A percentile compares a stretch with the other conserved stretches of the same genome.
These are phyloP conservation scores for Parasarocladium wereldwijsianum DNA, from an alignment of 2,329 filamentous ascomycete species.

Conservation along the genomic window DNA sequence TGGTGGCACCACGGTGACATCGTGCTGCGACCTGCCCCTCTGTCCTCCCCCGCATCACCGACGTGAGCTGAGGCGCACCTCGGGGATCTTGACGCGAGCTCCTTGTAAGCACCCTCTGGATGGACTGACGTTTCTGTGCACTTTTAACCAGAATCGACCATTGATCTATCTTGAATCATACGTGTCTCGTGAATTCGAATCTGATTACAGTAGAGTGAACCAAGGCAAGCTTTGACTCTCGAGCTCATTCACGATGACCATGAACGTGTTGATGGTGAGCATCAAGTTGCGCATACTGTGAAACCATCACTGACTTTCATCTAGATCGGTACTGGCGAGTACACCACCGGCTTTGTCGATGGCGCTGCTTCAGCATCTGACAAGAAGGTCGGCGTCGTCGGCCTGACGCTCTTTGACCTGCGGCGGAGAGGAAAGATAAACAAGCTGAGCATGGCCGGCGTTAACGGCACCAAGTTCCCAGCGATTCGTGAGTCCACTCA, in stretches of 20 bases:
- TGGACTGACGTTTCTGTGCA: too few species aligned
- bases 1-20: too few species aligned
- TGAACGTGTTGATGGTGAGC: conserved; percentile 55
- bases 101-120: too few species aligned
- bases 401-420: conserved; percentile 77
- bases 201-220: too few species aligned
- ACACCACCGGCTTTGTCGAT: conserved; percentile 89
- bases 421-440: conserved; percentile 78
- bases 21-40: too few species aligned
- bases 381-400: conserved; percentile 93
- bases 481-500: conserved; percentile 55
- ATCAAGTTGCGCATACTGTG: background rate
- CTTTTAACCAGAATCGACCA: too few species aligned
- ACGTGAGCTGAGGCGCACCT: too few species aligned
- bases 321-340: conserved; percentile 82
- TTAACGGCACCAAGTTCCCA: conserved; percentile 78
- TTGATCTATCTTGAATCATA: too few species aligned
- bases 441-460: conserved; percentile 77
- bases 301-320: background rate
- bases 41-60: too few species aligned
- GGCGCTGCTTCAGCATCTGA: conserved; percentile 72
- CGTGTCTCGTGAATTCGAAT: too few species aligned
- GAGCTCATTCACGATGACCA: conserved; percentile 28
- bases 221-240: too few species aligned
- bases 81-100: too few species aligned